Evolutionary conservation across 2,329 filamentous ascomycete genomes (phyloP).

Genomic region (Meredithiella fracta): DNA sequence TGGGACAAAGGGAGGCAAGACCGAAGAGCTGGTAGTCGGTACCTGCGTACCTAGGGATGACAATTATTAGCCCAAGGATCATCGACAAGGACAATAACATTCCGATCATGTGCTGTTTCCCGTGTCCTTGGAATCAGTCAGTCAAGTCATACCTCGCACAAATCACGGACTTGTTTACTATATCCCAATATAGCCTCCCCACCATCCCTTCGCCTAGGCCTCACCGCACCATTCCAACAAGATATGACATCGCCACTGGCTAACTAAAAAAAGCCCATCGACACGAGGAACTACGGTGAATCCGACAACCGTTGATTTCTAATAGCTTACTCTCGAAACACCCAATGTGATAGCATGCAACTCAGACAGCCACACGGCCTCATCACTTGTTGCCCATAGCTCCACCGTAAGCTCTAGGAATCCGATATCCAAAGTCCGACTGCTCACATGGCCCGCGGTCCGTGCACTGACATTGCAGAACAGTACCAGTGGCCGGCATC

Average conservation of each 20-base stretch:
- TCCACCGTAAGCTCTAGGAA: too few species aligned
- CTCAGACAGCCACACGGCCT: too few species aligned
- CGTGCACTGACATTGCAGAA: background rate
- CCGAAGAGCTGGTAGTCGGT: background rate
- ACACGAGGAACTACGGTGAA: background rate
- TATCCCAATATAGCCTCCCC: too few species aligned
- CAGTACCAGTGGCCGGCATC: background rate
- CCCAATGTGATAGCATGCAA: too few species aligned
- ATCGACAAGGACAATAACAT: too few species aligned
- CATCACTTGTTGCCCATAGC: too few species aligned
- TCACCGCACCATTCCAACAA: background rate
- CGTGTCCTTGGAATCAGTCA: too few species aligned
- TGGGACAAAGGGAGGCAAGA: too few species aligned
- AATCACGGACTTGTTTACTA: too few species aligned
- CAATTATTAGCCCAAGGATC: background rate
- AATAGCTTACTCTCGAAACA: too few species aligned
- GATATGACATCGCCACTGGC: background rate
- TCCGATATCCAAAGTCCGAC: background rate
- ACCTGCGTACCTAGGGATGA: background rate
- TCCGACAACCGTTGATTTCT: background rate
- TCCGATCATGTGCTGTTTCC: too few species aligned
- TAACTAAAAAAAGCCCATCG: background rate
- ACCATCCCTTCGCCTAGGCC: background rate
- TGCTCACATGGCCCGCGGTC: background rate
- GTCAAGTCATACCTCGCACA: too few species aligned